Evolutionary conservation across 2,329 filamentous ascomycete species (phyloP), one percentile per base, ranked within the genome.

Genomic region (Microsporum ferrugineum): DNA sequence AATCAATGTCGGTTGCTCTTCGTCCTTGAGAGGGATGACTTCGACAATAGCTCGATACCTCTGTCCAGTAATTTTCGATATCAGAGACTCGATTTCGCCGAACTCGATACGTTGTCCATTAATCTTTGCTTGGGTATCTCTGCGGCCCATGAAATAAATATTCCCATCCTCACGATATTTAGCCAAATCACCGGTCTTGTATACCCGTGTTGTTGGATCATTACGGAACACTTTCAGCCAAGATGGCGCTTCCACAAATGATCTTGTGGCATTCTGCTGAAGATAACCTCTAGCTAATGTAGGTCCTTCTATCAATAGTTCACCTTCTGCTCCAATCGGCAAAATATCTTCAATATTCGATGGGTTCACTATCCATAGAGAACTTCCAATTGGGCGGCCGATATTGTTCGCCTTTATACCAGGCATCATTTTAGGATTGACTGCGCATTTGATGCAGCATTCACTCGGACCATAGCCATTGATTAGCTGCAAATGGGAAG

Each of bases 201-300:
- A 74, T 3, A 71, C 55, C 6, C 69, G 66, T 14, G 23, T 10
- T 10, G 7, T 33, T 27, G 51, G 2, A 61, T 68, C 63, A 29
- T 67, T 63, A 76, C 2, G 79, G 17, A 36, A 56, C 2, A n/a
- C 5, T 58, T 59, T 60, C n/a, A 49, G 45, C 10, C 66, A 66
- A 38, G 59, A 62, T 4, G 59, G 2, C 66, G 68, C 59, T 68
- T 75, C 58, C 29, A 63, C 36, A 59, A 61, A 17, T 43, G 43
- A 60, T 53, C 71, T 76, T 53, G 69, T 68, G 2, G 67, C 64
- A 17, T 66, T 65, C 29, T 70, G 65, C 34, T 71, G 67, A 0
- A 76, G 63, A 63, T 77, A 77, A 3, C 67, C 74, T 4, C 66
- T 65, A 2, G 67, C 72, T 0, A 76, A 62, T 2, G 67, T 63